Percentiles rank a stretch among this genome's conserved stretches.
Evolutionary conservation across 768 basidiomycete species (phyloP).

Genomic region (Clavaria fumosa): DNA sequence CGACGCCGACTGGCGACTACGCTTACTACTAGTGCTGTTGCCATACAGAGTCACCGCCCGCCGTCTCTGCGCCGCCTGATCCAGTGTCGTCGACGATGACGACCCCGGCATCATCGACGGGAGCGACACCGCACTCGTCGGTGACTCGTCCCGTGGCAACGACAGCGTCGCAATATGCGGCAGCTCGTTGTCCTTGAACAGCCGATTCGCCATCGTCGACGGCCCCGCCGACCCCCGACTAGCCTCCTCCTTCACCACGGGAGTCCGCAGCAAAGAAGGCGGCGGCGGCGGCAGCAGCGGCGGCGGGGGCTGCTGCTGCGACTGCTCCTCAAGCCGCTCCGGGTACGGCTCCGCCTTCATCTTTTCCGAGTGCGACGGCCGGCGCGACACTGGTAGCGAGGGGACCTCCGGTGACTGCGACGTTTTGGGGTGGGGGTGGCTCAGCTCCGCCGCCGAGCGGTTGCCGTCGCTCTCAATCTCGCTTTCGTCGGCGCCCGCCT

Average conservation of each 20-base stretch:
- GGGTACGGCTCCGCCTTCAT: constrained; percentile 24
- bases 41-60: constrained; percentile 56
- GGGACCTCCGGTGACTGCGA: constrained; percentile 46
- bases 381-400: constrained; percentile 31
- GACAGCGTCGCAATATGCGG: constrained; percentile 62
- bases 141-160: constrained; percentile 39
- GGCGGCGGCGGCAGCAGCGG: constrained; percentile 13
- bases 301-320: constrained; percentile 14
- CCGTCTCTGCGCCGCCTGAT: constrained; percentile 52
- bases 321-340: constrained; percentile 32
- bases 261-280: too few species aligned
- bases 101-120: too few species aligned
- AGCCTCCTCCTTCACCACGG: constrained; percentile 26
- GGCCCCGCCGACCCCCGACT: too few species aligned
- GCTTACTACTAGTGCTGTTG: too few species aligned
- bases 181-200: constrained; percentile 47
- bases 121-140: constrained; percentile 46
- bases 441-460: constrained; percentile 34
- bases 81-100: too few species aligned
- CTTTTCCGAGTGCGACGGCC: constrained; percentile 33
- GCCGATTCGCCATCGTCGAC: too few species aligned
- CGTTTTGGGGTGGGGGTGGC: too few species aligned
- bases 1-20: too few species aligned
- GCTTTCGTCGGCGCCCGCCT: constrained; percentile 43
- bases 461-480: constrained; percentile 54